These are phyloP conservation scores for Rhodomyrtus psidioides DNA, from an alignment of 441 rosid genomes.

Conservation along the genomic window DNA sequence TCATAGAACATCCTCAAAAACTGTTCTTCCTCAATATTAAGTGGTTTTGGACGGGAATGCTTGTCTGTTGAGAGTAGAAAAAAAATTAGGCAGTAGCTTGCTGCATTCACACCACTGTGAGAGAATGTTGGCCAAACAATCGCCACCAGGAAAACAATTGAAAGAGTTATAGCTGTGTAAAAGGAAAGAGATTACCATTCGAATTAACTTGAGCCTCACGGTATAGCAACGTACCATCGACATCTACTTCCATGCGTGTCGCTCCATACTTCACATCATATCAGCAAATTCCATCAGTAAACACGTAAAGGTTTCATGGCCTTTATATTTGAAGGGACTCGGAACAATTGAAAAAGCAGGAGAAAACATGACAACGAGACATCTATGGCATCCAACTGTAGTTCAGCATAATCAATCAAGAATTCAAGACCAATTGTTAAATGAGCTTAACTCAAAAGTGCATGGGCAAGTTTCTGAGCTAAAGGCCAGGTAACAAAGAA, in stretches of 20 bases:
- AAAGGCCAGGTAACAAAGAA: background rate
- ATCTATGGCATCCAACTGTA: background rate
- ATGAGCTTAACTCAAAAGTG: background rate
- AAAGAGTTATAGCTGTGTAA: background rate
- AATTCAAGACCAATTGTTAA: background rate
- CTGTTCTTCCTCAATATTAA: slow-evolving; percentile 79
- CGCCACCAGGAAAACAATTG: background rate
- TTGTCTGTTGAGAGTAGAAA: slow-evolving; percentile 28
- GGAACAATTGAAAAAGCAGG: background rate
- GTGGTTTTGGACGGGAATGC: slow-evolving; percentile 71
- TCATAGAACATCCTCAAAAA: slow-evolving; percentile 83
- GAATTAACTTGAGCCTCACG: slow-evolving; percentile 48
- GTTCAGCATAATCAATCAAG: background rate
- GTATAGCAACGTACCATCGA: slow-evolving; percentile 64
- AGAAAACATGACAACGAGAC: background rate
- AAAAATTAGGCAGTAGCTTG: background rate
- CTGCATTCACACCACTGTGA: background rate
- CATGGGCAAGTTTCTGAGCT: background rate
- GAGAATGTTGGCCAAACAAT: background rate
- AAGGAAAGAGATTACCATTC: slow-evolving; percentile 25
- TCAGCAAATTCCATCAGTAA: background rate
- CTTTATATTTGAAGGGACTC: background rate
- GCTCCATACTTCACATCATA: slow-evolving; percentile 51
- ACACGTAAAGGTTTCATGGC: background rate
- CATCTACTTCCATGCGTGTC: slow-evolving; percentile 74